These are phyloP conservation scores for Clonostachys chloroleuca DNA, from an alignment of 2,329 filamentous ascomycete genomes.

Conservation along the genomic window DNA sequence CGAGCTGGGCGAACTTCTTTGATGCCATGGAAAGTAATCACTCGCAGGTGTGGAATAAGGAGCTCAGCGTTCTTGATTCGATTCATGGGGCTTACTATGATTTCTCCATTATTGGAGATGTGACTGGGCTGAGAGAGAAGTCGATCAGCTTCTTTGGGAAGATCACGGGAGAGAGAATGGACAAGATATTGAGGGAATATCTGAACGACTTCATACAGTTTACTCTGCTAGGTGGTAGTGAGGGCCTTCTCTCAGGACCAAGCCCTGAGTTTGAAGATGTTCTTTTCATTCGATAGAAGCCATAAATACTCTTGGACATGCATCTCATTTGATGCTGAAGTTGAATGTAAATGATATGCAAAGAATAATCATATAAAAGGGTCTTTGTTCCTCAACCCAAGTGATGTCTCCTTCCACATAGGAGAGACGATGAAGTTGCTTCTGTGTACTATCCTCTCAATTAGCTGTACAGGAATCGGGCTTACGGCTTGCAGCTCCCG, in stretches of 20 bases:
- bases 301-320: too few relatives aligned
- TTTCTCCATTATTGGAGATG: slow-evolving; percentile 14
- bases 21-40: slow-evolving; percentile 8
- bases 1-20: slow-evolving; percentile 17
- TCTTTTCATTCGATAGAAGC: not conserved
- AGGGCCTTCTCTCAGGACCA: slow-evolving; percentile 9
- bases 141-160: slow-evolving; percentile 13
- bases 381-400: too few relatives aligned
- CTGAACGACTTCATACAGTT: slow-evolving; percentile 19
- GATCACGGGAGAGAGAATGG: slow-evolving; percentile 15
- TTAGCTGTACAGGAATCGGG: too few relatives aligned
- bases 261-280: slow-evolving; percentile 4
- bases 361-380: too few relatives aligned
- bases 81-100: slow-evolving; percentile 23
- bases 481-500: too few relatives aligned
- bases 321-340: too few relatives aligned
- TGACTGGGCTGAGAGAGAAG: slow-evolving; percentile 10
- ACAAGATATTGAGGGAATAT: slow-evolving; percentile 19
- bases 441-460: too few relatives aligned
- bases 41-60: slow-evolving; percentile 17
- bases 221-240: slow-evolving; percentile 8
- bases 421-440: too few relatives aligned
- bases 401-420: too few relatives aligned
- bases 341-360: too few relatives aligned
- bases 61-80: slow-evolving; percentile 17